Evolutionary conservation across 768 basidiomycete genomes (phyloP).

Genomic region (Lactarius trivialis): DNA sequence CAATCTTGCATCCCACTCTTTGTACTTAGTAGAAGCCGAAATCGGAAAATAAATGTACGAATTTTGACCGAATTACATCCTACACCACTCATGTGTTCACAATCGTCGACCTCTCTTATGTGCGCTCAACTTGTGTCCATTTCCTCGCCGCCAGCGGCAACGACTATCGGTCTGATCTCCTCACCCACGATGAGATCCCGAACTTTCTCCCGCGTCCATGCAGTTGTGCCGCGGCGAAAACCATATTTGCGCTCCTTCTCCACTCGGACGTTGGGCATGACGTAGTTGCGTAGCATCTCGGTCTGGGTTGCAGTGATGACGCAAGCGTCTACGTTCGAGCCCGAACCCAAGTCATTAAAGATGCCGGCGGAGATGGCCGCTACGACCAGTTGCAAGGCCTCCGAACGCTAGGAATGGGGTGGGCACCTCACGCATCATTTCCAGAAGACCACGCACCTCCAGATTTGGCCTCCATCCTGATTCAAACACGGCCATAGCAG

Average conservation of each 20-base stretch:
- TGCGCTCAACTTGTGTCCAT: slow-evolving; percentile 69
- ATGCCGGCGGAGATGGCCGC: slow-evolving; percentile 91
- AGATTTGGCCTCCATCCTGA: slow-evolving; percentile 75
- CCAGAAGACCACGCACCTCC: slow-evolving; percentile 45
- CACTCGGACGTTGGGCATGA: slow-evolving; percentile 83
- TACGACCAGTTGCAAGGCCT: slow-evolving; percentile 77
- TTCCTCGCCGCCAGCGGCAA: slow-evolving; percentile 46
- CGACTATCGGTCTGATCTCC: slow-evolving; percentile 44
- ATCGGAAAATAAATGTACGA: slow-evolving; percentile 2
- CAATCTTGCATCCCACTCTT: slow-evolving; percentile 2
- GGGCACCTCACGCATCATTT: slow-evolving; percentile 7
- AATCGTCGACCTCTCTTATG: background rate
- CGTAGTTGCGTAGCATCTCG: slow-evolving; percentile 91
- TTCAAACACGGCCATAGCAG: slow-evolving; percentile 99
- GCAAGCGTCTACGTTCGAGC: slow-evolving; percentile 97
- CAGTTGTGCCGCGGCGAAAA: slow-evolving; percentile 85
- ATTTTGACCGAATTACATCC: slow-evolving; percentile 5
- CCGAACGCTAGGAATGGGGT: slow-evolving; percentile 50
- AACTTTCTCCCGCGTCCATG: slow-evolving; percentile 77
- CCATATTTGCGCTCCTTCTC: slow-evolving; percentile 61
- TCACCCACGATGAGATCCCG: slow-evolving; percentile 68
- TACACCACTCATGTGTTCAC: slow-evolving; percentile 12
- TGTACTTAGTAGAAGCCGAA: slow-evolving; percentile 15
- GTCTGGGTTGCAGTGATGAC: slow-evolving; percentile 83
- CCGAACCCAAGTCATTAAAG: slow-evolving; percentile 98